These are phyloP conservation scores for Apostasia shenzhenica DNA, from an alignment of 106 monocot species.

Conservation along the genomic window DNA sequence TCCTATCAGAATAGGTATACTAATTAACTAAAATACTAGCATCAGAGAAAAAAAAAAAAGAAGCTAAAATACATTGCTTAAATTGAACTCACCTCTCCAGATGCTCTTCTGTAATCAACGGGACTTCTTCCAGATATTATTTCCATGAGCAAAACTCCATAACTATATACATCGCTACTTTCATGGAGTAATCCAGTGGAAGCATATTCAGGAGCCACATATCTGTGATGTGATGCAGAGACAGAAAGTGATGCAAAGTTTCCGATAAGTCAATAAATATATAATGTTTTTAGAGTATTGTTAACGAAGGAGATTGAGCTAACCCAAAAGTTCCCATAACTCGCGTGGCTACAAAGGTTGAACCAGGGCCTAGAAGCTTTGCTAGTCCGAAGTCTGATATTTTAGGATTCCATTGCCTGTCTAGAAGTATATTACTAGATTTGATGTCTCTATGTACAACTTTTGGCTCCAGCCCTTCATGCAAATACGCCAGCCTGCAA, in stretches of 20 bases:
- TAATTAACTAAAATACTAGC: not conserved
- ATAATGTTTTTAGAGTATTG: not conserved
- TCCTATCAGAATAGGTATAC: not conserved
- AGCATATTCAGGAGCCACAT: constrained; percentile 96
- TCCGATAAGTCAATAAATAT: not conserved
- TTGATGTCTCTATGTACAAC: constrained; percentile 95
- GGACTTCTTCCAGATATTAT: constrained; percentile 78
- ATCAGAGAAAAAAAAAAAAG: not conserved
- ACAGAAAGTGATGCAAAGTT: not conserved
- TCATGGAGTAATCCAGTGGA: constrained; percentile 82
- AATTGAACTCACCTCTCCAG: constrained; percentile 50
- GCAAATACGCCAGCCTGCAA: constrained; percentile 82
- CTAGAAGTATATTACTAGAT: constrained; percentile 92
- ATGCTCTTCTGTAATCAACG: constrained; percentile 60
- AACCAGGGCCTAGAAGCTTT: constrained; percentile 72
- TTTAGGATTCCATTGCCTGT: constrained; percentile 84
- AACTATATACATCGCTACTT: constrained; percentile 85
- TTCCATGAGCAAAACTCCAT: constrained; percentile 91
- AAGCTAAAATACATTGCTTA: not conserved
- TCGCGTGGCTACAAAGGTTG: constrained; percentile 80
- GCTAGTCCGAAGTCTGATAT: constrained; percentile 95
- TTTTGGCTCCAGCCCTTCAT: constrained; percentile 95
- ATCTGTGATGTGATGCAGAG: constrained; percentile 26
- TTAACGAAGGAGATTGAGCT: constrained; percentile 2
- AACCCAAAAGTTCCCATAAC: constrained; percentile 99